These are phyloP conservation scores for Metarhizium robertsii DNA, from an alignment of 2,329 filamentous ascomycete species.

Conservation along the genomic window DNA sequence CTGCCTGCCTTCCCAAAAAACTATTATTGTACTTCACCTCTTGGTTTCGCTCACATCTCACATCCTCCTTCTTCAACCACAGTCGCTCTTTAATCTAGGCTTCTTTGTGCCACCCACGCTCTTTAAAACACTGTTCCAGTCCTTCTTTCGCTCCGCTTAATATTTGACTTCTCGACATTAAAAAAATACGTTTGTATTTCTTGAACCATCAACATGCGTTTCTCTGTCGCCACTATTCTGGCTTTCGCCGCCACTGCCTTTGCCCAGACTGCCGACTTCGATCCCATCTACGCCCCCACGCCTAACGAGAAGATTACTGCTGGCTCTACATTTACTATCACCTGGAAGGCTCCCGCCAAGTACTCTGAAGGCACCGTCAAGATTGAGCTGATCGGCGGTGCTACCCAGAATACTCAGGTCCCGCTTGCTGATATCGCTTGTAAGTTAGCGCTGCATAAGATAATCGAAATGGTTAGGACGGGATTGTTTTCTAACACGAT, in stretches of 20 bases:
- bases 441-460: constrained; percentile 26
- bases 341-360: constrained; percentile 35
- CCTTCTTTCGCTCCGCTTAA: constrained; percentile 6
- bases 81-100: constrained; percentile 11
- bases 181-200: not conserved
- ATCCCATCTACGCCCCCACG: constrained; percentile 40
- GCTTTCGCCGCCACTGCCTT: constrained; percentile 40
- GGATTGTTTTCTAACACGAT: not conserved
- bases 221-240: constrained; percentile 39
- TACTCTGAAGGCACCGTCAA: constrained; percentile 35
- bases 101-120: constrained; percentile 21
- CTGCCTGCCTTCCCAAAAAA: not conserved
- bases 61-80: constrained; percentile 2
- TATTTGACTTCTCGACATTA: not conserved
- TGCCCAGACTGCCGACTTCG: constrained; percentile 48
- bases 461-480: not conserved
- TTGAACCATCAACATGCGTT: constrained; percentile 40
- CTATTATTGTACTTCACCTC: not conserved
- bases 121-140: constrained; percentile 14
- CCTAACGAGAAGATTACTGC: constrained; percentile 34
- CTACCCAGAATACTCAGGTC: constrained; percentile 30
- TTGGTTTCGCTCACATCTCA: constrained; percentile 4
- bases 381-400: constrained; percentile 47
- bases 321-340: constrained; percentile 39
- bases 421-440: constrained; percentile 35